phyloP scores from a whole-genome alignment of 768 basidiomycete species.

The Russula compacta region DNA sequence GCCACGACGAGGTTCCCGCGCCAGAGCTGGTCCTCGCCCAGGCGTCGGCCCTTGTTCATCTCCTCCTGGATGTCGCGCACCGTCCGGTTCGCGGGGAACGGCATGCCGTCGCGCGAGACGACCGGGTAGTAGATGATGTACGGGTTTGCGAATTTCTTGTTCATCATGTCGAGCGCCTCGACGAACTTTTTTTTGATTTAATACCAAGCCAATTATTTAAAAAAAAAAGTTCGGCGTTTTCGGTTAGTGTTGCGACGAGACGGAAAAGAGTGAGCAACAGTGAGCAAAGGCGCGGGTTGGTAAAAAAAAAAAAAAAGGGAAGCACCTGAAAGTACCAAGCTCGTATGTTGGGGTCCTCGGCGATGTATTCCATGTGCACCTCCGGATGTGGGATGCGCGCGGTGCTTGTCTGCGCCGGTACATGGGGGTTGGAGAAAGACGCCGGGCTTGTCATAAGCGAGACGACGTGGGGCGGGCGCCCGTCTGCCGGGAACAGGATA shows the following conservation, averaged over 20 bases:
- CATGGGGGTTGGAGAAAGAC: conserved; percentile 18
- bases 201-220: too few relatives aligned
- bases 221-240: too few relatives aligned
- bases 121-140: conserved; percentile 77
- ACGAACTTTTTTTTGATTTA: conserved; percentile 47
- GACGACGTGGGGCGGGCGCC: conserved; percentile 64
- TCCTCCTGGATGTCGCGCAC: conserved; percentile 66
- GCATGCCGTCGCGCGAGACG: conserved; percentile 69
- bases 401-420: conserved; percentile 23
- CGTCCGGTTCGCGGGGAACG: conserved; percentile 71
- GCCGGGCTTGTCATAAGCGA: conserved; percentile 63
- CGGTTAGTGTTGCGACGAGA: background rate
- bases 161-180: conserved; percentile 73
- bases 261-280: background rate
- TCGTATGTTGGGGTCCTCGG: conserved; percentile 56
- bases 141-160: conserved; percentile 64
- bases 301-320: conserved; percentile 3
- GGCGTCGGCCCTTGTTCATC: conserved; percentile 26
- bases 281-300: background rate
- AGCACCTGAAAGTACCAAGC: conserved; percentile 68
- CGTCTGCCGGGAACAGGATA: conserved; percentile 73
- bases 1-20: conserved; percentile 72
- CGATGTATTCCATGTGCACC: conserved; percentile 79
- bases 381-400: conserved; percentile 75
- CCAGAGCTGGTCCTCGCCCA: conserved; percentile 61